phyloP scores from a whole-genome alignment of 1,139 yeast species.

The Candida glucosophila region DNA sequence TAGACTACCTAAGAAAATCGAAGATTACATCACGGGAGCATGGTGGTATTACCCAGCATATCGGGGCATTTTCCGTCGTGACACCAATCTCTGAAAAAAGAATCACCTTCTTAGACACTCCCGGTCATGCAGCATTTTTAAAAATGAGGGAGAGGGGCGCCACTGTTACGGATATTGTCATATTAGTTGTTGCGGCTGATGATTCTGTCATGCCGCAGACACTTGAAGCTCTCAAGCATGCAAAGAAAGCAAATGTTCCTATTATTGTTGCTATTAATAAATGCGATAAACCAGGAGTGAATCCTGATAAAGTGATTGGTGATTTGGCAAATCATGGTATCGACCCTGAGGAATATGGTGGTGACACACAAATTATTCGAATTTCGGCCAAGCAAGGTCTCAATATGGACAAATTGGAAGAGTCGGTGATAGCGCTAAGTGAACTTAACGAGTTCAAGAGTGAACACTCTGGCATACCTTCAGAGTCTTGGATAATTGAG shows the following conservation, averaged over 20 bases:
- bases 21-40: conserved; percentile 77
- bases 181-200: conserved; percentile 95
- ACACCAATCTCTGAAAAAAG: conserved; percentile 66
- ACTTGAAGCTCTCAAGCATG: conserved; percentile 89
- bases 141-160: conserved; percentile 98
- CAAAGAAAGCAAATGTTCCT: conserved; percentile 76
- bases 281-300: conserved; percentile 74
- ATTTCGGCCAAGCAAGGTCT: conserved; percentile 81
- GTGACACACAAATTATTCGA: conserved; percentile 83
- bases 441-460: conserved; percentile 77
- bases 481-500: conserved; percentile 90
- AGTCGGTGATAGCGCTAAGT: conserved; percentile 76
- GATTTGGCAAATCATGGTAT: conserved; percentile 74
- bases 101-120: conserved; percentile 91
- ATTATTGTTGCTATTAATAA: conserved; percentile 88
- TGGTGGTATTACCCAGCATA: conserved; percentile 97
- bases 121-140: conserved; percentile 96
- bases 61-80: conserved; percentile 88
- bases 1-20: conserved; percentile 78
- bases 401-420: conserved; percentile 84
- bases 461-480: conserved; percentile 41
- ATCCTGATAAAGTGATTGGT: conserved; percentile 63
- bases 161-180: conserved; percentile 81
- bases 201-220: conserved; percentile 99
- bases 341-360: conserved; percentile 89